A percentile compares a stretch with the other conserved stretches of the same genome.
phyloP scores from a whole-genome alignment of 2,329 filamentous ascomycete species.

The Cordyceps cateniannulata region DNA sequence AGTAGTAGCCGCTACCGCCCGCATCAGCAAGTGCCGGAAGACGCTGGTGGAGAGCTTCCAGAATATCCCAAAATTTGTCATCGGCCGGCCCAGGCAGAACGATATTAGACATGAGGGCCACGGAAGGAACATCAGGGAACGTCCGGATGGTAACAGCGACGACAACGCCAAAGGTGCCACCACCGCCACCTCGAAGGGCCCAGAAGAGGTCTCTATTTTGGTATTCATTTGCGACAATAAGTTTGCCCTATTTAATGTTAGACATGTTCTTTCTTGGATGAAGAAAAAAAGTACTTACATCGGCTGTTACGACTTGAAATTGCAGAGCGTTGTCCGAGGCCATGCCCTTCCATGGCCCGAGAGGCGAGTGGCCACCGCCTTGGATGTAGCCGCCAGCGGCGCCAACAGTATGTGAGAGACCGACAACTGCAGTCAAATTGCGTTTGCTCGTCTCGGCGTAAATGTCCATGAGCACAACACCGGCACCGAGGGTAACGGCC shows the following conservation, averaged over 20 bases:
- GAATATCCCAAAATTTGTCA: conserved; percentile 26
- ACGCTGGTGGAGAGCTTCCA: conserved; percentile 23
- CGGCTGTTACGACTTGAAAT: conserved; percentile 26
- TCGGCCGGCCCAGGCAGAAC: conserved; percentile 22
- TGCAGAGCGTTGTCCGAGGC: conserved; percentile 31
- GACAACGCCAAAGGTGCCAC: conserved; percentile 38
- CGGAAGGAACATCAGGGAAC: conserved; percentile 29
- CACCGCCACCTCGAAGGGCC: conserved; percentile 40
- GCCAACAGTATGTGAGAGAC: conserved; percentile 24
- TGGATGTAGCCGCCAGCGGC: conserved; percentile 26
- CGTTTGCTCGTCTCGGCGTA: conserved; percentile 18
- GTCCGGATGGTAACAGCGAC: conserved; percentile 35
- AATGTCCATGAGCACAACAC: conserved; percentile 21
- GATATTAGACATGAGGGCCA: conserved; percentile 23
- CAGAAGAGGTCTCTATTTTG: conserved; percentile 36
- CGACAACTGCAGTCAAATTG: conserved; percentile 22
- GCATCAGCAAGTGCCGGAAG: conserved; percentile 30
- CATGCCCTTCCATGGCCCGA: conserved; percentile 26
- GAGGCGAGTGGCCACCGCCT: conserved; percentile 26
- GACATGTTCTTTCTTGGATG: background rate
- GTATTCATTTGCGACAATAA: conserved; percentile 26
- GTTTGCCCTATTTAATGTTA: conserved; percentile 18
- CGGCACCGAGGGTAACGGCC: conserved; percentile 25
- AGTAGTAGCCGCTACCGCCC: conserved; percentile 32
- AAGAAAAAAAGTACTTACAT: conserved; percentile 19